Evolutionary conservation across 495 filamentous ascomycete genomes (phyloP).

Genomic region (Tuber calosporum): DNA sequence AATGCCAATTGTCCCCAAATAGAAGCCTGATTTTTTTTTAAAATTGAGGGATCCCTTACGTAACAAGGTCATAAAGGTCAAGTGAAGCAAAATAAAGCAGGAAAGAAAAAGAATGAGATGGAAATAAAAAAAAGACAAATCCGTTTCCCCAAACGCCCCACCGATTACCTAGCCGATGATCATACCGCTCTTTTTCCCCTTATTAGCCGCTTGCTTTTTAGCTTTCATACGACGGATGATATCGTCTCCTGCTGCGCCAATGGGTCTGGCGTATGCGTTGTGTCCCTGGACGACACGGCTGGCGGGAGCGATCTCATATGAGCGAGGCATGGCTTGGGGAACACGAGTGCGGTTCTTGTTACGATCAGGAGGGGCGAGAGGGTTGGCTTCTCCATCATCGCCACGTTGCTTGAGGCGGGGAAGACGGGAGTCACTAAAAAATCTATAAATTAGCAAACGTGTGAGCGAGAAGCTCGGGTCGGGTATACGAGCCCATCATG

Average conservation of each 20-base stretch:
- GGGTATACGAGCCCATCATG: conserved; percentile 24
- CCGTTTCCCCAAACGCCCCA: conserved; percentile 27
- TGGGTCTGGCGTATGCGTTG: conserved; percentile 34
- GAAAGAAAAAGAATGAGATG: background rate
- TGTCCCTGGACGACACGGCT: conserved; percentile 28
- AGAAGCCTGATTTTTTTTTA: background rate
- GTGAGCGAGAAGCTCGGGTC: background rate
- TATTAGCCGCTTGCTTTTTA: conserved; percentile 37
- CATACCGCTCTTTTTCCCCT: conserved; percentile 37
- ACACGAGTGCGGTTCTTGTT: conserved; percentile 39
- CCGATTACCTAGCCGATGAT: conserved; percentile 30
- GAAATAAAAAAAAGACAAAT: conserved; percentile 13
- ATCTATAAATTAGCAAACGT: conserved; percentile 8
- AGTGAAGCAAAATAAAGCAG: background rate
- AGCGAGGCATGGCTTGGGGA: conserved; percentile 37
- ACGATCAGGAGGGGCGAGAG: conserved; percentile 34
- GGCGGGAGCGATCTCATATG: conserved; percentile 39
- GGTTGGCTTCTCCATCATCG: conserved; percentile 34
- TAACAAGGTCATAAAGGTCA: background rate
- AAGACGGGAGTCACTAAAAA: conserved; percentile 7
- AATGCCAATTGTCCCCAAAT: background rate
- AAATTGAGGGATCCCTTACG: background rate
- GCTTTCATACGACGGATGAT: conserved; percentile 42
- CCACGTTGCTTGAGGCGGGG: conserved; percentile 22
- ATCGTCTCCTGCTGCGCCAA: conserved; percentile 37